phyloP scores from a whole-genome alignment of 345 rosid genomes.

The Murraya koenigii region DNA sequence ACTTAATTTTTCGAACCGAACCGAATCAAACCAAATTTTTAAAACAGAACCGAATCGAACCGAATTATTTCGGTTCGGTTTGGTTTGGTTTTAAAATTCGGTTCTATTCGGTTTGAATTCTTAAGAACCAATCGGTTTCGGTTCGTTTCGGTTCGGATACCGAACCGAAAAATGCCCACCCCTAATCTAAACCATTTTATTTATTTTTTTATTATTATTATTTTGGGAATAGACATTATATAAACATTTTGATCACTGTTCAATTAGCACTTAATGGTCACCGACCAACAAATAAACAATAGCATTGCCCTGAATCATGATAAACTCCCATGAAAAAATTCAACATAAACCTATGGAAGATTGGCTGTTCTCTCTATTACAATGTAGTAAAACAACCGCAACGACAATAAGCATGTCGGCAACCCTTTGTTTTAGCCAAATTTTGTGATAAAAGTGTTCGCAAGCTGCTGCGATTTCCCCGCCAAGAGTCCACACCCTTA shows the following conservation, averaged over 20 bases:
- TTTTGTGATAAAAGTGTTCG: neutral
- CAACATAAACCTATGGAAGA: conserved; percentile 18
- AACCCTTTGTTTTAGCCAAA: neutral
- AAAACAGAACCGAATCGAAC: no score
- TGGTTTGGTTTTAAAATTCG: no score
- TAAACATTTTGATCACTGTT: neutral
- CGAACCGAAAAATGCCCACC: no score
- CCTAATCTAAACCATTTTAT: no score
- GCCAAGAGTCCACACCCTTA: neutral
- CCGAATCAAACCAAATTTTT: no score
- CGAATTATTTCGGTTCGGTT: no score
- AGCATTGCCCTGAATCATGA: neutral
- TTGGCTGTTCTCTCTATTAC: conserved; percentile 4
- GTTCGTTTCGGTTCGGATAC: no score
- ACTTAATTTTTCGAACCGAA: no score
- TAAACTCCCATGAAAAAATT: neutral
- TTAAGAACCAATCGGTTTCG: no score
- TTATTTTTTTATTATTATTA: no score
- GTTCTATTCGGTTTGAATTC: no score
- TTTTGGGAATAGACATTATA: no score
- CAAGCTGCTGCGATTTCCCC: neutral
- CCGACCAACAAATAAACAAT: neutral
- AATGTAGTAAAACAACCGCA: neutral
- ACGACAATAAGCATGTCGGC: neutral
- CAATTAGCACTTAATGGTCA: neutral